Base-by-base conservation (phyloP, 2,329 filamentous ascomycete species). In the Penicillium sp. region DNA sequence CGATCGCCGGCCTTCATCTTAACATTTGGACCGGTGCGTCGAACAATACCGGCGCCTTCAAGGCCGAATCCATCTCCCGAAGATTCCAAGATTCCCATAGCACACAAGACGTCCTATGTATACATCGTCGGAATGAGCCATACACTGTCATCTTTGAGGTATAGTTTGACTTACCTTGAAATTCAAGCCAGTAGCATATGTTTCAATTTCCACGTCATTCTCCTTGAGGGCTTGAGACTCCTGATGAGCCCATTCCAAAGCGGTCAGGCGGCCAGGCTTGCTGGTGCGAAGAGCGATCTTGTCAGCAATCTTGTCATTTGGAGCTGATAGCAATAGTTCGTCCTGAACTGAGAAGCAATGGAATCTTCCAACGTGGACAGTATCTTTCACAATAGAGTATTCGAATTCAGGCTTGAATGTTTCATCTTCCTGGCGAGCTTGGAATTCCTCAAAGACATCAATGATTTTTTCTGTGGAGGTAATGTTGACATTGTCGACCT, bases 41-140 rank as follows among this genome's bases (percentile, higher is more conserved):
- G 41, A 8, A 71, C 58, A 37, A 67, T 56, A 1, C 69, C 69
- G 19, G 56, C 48, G 5, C 46, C 47, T 44, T 70, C 68, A 7
- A 49, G 29, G 19, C 37, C 37, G 37, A 41, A 1, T 65, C 68
- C 37, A 57, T 43, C 26, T 57, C 55, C 29, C 33, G 31, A n/a
- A 14, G 24, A 21, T 43, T 26, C 37, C 1, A 41, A 9, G 13
- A 61, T 27, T 5, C 46, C 48, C 14, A 61, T 39, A 9, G 50
- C 37, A n/a, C 51, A 47, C 1, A 61, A 33, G 33, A 63, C 33
- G 51, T 64, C 60, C 35, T 58, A 26, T 10, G 22, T 11, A 24
- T 46, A 22, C 19, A 59, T 31, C 29, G 1, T 31, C 29, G 10
- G 29, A 5, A 8, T 26, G 39, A 26, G 8, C 11, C 21, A 16